phyloP scores from a whole-genome alignment of 768 basidiomycete genomes.

The Boletus sensibilis region DNA sequence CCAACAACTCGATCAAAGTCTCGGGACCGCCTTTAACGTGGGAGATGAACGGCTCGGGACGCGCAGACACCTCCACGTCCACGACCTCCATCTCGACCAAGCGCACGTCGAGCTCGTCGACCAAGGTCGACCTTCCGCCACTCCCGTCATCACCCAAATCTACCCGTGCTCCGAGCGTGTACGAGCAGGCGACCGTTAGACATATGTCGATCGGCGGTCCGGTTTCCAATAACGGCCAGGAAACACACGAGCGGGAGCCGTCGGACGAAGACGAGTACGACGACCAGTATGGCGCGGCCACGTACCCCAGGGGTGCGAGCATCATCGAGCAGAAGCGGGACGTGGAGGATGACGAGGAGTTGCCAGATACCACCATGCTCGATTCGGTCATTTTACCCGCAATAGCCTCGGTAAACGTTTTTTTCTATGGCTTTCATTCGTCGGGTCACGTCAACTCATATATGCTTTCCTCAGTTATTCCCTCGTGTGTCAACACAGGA shows the following conservation, averaged over 20 bases:
- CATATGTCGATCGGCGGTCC: conserved; percentile 43
- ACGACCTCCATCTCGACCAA: conserved; percentile 36
- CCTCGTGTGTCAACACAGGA: conserved; percentile 92
- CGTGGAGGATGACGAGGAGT: conserved; percentile 50
- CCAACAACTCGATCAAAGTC: conserved; percentile 51
- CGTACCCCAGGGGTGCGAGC: conserved; percentile 46
- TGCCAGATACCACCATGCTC: conserved; percentile 88
- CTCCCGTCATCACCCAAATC: conserved; percentile 45
- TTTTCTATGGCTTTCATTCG: background rate
- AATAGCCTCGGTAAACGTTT: conserved; percentile 79
- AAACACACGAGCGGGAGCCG: conserved; percentile 43
- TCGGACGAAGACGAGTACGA: conserved; percentile 70
- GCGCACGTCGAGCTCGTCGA: conserved; percentile 41
- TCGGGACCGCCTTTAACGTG: conserved; percentile 75
- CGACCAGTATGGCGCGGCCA: conserved; percentile 48
- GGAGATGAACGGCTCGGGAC: conserved; percentile 65
- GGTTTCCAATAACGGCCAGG: conserved; percentile 24
- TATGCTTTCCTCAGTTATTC: conserved; percentile 59
- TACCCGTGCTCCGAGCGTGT: conserved; percentile 35
- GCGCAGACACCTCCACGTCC: conserved; percentile 39
- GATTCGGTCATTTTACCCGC: conserved; percentile 95
- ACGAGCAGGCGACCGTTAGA: conserved; percentile 69
- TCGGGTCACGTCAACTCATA: conserved; percentile 6
- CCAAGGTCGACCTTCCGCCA: conserved; percentile 62
- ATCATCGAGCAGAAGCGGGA: conserved; percentile 38